Evolutionary conservation across 108 stramenopile species (phyloP).

Genomic region (Pelagomonas calceolata): DNA sequence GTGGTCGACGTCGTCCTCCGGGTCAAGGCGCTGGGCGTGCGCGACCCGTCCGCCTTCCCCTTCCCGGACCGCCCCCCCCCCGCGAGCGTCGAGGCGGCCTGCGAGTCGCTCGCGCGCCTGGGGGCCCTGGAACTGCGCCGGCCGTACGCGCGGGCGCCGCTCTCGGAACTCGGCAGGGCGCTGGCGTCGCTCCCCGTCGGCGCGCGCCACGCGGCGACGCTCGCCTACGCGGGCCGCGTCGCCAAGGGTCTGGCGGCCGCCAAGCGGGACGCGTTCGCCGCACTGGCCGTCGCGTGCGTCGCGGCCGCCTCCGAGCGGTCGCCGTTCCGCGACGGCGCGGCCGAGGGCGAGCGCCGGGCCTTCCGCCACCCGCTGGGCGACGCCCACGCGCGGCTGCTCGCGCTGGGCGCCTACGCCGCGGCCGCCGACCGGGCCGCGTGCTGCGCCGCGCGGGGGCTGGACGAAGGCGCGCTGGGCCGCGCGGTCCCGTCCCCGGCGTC

Average conservation of each 20-base stretch:
- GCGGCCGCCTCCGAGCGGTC: background rate
- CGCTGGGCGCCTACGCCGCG: background rate
- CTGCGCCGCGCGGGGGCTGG: no score
- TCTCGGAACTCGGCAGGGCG: background rate
- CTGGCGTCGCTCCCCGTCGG: background rate
- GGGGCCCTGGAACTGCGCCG: slow-evolving; percentile 52
- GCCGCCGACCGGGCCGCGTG: no score
- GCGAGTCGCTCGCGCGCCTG: slow-evolving; percentile 56
- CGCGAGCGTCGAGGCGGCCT: slow-evolving; percentile 54
- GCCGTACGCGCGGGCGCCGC: background rate
- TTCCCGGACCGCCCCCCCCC: slow-evolving; percentile 64
- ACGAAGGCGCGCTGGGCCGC: no score
- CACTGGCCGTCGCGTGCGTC: background rate
- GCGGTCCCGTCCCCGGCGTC: no score
- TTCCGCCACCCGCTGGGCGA: slow-evolving; percentile 1
- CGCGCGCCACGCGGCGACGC: background rate
- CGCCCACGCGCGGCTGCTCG: background rate
- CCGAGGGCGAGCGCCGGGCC: background rate
- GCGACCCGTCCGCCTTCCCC: slow-evolving; percentile 58
- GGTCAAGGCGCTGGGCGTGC: slow-evolving; percentile 72
- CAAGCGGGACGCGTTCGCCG: no score
- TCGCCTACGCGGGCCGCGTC: background rate
- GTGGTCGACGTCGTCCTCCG: slow-evolving; percentile 80
- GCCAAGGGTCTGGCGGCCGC: no score
- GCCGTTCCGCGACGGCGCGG: background rate